phyloP scores from a whole-genome alignment of 805 yeast species.

The Metschnikowia orientalis region DNA sequence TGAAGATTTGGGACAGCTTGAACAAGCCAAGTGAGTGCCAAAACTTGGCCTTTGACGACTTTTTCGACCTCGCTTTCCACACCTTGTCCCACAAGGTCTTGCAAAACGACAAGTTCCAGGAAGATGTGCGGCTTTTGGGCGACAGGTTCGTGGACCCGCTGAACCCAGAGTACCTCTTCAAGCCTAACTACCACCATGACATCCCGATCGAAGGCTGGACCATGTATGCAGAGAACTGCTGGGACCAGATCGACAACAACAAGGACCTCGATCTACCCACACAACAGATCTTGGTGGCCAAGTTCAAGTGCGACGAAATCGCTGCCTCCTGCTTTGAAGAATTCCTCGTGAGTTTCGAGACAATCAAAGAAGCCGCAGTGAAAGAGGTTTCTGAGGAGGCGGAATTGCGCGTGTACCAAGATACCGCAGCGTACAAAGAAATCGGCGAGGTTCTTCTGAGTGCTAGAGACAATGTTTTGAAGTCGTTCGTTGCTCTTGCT shows the following conservation, averaged over 20 bases:
- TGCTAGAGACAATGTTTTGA: constrained; percentile 45
- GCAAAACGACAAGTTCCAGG: constrained; percentile 64
- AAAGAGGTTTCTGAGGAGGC: constrained; percentile 3
- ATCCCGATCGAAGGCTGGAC: constrained; percentile 97
- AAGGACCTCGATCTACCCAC: constrained; percentile 95
- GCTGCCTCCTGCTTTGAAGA: constrained; percentile 37
- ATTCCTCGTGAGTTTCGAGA: constrained; percentile 22
- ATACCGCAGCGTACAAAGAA: constrained; percentile 28
- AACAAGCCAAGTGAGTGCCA: constrained; percentile 66
- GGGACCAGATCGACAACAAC: constrained; percentile 91
- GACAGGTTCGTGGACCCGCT: constrained; percentile 45
- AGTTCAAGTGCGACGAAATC: constrained; percentile 92
- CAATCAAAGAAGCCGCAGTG: constrained; percentile 8
- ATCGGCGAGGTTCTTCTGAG: constrained; percentile 42
- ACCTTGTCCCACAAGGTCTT: constrained; percentile 82
- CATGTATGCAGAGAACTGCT: constrained; percentile 80
- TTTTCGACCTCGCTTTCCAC: constrained; percentile 79
- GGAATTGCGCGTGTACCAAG: constrained; percentile 11
- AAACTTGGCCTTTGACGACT: constrained; percentile 58
- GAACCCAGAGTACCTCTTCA: constrained; percentile 46
- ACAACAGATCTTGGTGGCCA: constrained; percentile 90
- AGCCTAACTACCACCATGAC: constrained; percentile 69
- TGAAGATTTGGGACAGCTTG: constrained; percentile 72
- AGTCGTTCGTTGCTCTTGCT: constrained; percentile 64
- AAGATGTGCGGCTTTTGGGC: constrained; percentile 60